Evolutionary conservation across 129 eudicot genomes (phyloP).

Genomic region (Glebionis coronaria): DNA sequence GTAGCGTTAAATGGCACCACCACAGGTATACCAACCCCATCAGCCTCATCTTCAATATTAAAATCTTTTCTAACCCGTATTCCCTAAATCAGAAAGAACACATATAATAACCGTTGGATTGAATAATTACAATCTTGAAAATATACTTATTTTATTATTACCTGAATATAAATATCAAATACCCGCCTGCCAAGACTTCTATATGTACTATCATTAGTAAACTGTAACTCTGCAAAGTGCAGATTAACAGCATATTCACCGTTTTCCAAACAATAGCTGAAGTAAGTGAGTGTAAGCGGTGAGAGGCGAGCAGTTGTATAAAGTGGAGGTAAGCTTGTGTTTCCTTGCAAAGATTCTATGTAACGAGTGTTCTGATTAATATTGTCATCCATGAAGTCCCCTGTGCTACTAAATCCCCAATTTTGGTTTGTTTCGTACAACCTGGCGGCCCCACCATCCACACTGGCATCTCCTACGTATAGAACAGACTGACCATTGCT

Average conservation of each 20-base stretch:
- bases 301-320: conserved; percentile 77
- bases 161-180: conserved; percentile 93
- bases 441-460: conserved; percentile 59
- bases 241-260: conserved; percentile 71
- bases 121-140: conserved; percentile 8
- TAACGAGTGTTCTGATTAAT: conserved; percentile 50
- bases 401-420: conserved; percentile 94
- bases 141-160: conserved; percentile 17
- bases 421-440: conserved; percentile 31
- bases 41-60: conserved; percentile 60
- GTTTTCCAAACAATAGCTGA: conserved; percentile 74
- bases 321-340: conserved; percentile 46
- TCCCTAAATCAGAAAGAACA: conserved; percentile 42
- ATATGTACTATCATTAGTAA: conserved; percentile 53
- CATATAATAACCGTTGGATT: conserved; percentile 2
- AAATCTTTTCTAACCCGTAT: conserved; percentile 48
- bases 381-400: conserved; percentile 83
- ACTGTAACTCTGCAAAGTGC: conserved; percentile 74
- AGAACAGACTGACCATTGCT: conserved; percentile 32
- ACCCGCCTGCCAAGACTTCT: conserved; percentile 67
- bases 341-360: conserved; percentile 26
- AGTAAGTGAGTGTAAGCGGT: conserved; percentile 83
- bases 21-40: conserved; percentile 47
- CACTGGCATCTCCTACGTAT: conserved; percentile 71
- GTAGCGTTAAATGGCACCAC: conserved; percentile 42